Conservation (phyloP, 306 rosid species). For the Quercus rubra region DNA sequence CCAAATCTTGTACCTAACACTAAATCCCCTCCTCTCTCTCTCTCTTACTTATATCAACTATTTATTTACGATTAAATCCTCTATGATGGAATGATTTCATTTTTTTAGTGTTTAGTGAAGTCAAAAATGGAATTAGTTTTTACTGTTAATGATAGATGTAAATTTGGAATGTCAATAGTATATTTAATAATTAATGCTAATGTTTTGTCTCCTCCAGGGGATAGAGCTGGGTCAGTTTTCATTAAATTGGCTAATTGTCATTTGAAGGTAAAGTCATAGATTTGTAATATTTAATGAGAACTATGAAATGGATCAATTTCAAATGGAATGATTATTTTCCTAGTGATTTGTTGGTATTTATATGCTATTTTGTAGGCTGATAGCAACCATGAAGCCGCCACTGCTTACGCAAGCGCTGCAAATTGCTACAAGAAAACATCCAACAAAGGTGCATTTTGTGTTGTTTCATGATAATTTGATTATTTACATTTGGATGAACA, state of each 20-base stretch:
- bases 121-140: too few relatives aligned
- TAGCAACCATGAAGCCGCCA: constrained; percentile 53
- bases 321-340: too few relatives aligned
- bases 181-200: too few relatives aligned
- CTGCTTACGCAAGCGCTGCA: constrained; percentile 46
- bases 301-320: too few relatives aligned
- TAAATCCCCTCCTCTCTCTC: not conserved
- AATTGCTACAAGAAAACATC: constrained; percentile 52
- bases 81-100: too few relatives aligned
- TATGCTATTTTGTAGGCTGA: constrained; percentile 31
- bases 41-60: not conserved
- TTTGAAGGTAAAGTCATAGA: constrained; percentile 28
- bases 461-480: not conserved
- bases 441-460: constrained; percentile 26
- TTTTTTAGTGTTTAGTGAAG: too few relatives aligned
- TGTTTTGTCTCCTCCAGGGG: constrained; percentile 25
- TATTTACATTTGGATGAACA: not conserved
- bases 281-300: too few relatives aligned
- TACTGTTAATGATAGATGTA: too few relatives aligned
- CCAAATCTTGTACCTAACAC: constrained; percentile 38
- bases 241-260: constrained; percentile 42
- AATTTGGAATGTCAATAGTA: too few relatives aligned
- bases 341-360: not conserved
- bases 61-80: too few relatives aligned
- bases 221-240: constrained; percentile 47